Base-by-base conservation (phyloP, 768 basidiomycete species). In the Sporobolomyces pararoseus region DNA sequence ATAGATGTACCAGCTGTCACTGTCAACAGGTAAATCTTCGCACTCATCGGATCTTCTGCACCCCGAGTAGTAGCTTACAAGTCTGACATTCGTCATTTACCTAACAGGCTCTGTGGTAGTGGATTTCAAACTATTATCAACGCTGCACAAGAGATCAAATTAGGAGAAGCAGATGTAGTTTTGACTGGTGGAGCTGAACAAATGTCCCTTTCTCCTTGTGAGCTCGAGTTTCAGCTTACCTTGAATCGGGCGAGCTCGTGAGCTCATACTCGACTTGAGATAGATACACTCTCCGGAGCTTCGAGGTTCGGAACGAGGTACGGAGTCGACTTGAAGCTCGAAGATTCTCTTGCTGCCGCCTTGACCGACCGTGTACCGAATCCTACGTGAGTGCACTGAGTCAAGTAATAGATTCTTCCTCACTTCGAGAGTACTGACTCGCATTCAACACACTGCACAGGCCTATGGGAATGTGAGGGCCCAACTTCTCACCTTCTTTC, bases 101-200 rank as follows among this genome's bases (percentile, higher is more conserved):
- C 16, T 14, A 19, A 4, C 61, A 80, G 80, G 25, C 72, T 81
- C 10, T 81, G 81, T 46, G 81, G 81, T 0, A 79, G 78, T 42
- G 80, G 81, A 0, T 80, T 81, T 73, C 81, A 81, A 71, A 70
- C 80, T 1, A 74, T 79, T 57, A 80, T 81, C 71, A 79, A 77
- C 19, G 81, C 79, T 1, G 79, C 78, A 34, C 80, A 81, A 60
- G 76, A 78, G 57, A 81, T 81, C 70, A 68, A 76, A 42, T 73
- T 81, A 5, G 79, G 80, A 14, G 80, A 81, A 55, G 77, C 79
- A 3, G 70, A 79, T 16, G 79, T 80, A 14, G 80, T 79, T 50
- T 72, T 81, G 32, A 80, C 80, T 0, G 81, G 81, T 34, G 78
- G 78, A 29, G 57, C 78, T 0, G 80, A 81, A 65, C 78, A 78